Conservation (phyloP, 306 rosid genomes). For the Hylodesmum podocarpum region DNA sequence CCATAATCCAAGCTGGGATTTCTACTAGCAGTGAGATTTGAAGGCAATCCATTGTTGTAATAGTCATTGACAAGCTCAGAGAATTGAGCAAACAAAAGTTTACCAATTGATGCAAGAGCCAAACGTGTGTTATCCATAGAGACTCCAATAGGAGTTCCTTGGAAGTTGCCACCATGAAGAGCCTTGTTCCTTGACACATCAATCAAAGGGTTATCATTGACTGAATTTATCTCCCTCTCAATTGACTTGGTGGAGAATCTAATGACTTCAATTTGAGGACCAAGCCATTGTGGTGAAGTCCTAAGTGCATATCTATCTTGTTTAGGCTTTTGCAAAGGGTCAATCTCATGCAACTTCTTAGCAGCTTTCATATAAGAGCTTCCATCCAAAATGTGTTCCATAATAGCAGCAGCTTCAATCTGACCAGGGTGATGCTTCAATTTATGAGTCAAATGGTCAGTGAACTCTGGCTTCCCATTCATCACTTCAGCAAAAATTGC, state of each 20-base stretch:
- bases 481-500: slow-evolving; percentile 82
- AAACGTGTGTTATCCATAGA: slow-evolving; percentile 95
- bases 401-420: slow-evolving; percentile 93
- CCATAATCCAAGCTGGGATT: slow-evolving; percentile 94
- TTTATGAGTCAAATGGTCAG: slow-evolving; percentile 86
- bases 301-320: slow-evolving; percentile 85
- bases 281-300: slow-evolving; percentile 97
- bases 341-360: slow-evolving; percentile 66
- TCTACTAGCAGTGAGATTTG: slow-evolving; percentile 73
- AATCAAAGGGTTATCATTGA: slow-evolving; percentile 87
- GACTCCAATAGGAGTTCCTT: slow-evolving; percentile 94
- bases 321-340: slow-evolving; percentile 87
- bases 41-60: slow-evolving; percentile 86
- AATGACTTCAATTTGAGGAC: slow-evolving; percentile 85
- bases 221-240: slow-evolving; percentile 89
- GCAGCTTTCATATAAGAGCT: slow-evolving; percentile 76
- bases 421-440: slow-evolving; percentile 95
- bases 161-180: slow-evolving; percentile 90
- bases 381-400: slow-evolving; percentile 92
- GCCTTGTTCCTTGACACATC: slow-evolving; percentile 96
- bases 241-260: slow-evolving; percentile 82
- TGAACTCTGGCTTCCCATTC: slow-evolving; percentile 94
- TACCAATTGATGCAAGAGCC: slow-evolving; percentile 85
- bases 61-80: slow-evolving; percentile 88
- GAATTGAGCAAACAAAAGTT: slow-evolving; percentile 90